phyloP scores from a whole-genome alignment of 169 alveolate genomes.

The Miamiensis avidus region DNA sequence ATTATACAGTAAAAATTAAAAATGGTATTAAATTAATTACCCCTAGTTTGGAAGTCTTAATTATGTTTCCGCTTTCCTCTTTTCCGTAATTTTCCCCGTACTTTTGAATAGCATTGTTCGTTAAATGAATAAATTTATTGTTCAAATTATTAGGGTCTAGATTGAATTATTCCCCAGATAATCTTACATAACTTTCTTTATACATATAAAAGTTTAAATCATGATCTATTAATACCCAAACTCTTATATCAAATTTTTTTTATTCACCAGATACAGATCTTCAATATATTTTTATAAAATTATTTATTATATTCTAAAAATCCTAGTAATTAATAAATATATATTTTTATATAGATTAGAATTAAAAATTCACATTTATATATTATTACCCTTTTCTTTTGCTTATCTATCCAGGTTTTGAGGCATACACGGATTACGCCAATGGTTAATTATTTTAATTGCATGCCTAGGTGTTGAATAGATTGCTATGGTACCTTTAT shows the following conservation, averaged over 20 bases:
- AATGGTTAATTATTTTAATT: too few relatives aligned
- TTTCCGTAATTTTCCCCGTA: conserved; percentile 68
- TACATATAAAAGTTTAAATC: conserved; percentile 67
- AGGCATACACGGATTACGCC: too few relatives aligned
- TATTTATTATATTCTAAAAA: conserved; percentile 53
- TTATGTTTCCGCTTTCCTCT: conserved; percentile 78
- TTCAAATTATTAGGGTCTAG: conserved; percentile 49
- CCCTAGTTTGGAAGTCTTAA: conserved; percentile 60
- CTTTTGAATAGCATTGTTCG: conserved; percentile 79
- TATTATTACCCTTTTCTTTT: too few relatives aligned
- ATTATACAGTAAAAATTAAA: conserved; percentile 3
- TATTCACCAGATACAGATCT: conserved; percentile 66
- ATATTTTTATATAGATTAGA: conserved; percentile 29
- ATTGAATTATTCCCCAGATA: conserved; percentile 59
- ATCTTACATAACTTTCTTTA: conserved; percentile 70
- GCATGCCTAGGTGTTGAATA: too few relatives aligned
- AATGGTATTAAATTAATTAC: conserved; percentile 30
- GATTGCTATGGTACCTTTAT: too few relatives aligned
- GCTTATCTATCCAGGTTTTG: too few relatives aligned
- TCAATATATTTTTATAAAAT: conserved; percentile 79
- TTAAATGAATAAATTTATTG: conserved; percentile 69
- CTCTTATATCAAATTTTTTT: conserved; percentile 80
- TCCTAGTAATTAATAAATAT: conserved; percentile 49
- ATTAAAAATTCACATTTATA: too few relatives aligned
- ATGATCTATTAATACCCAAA: conserved; percentile 73